Evolutionary conservation across 306 rosid species (phyloP), one percentile per base, ranked within the genome.

Genomic region (Fragaria ananassa): DNA sequence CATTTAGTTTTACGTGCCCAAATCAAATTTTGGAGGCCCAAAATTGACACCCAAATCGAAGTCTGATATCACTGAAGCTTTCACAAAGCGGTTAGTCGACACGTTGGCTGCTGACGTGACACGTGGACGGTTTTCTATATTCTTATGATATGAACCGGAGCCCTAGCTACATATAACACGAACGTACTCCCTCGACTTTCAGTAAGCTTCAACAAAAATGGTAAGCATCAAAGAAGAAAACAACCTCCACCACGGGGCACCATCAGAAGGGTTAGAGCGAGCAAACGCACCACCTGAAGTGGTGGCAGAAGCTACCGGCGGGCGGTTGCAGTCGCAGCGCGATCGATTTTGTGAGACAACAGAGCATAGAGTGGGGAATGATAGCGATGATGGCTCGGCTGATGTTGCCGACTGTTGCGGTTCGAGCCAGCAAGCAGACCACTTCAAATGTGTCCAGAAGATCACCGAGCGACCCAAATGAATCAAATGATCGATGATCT

Each of bases 351-450:
- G 71, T 39, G 37, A 9, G 4, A 41, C 39, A 37, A 76, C 17
- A 41, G 37, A 74, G 6, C 56, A 45, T 18, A 19, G 54, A 44
- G 74, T 54, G 31, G 15, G 19, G 21, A 21, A 70, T 29, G 5
- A n/a, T 1, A 37, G 19, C 19, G 70, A 64, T 18, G 75, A 71
- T 25, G 78, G 78, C 15, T 71, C 75, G 19, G 46, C 57, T 25
- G 81, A 71, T 65, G 50, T 57, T 34, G 72, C 49, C 1, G 45
- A 72, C 3, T 72, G 78, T 35, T 60, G 49, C 6, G 66, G 56
- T 34, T 34, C 39, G 31, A 67, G 3, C 8, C 77, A 72, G 34
- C 81, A 76, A 54, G 66, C 85, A 9, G 71, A 64, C n/a, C 78
- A 71, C 74, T 81, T 71, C 51, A 76, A 4, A 25, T 71, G 73